Base-by-base conservation (phyloP, 2,329 filamentous ascomycete species). In the Colletotrichum sp. region DNA sequence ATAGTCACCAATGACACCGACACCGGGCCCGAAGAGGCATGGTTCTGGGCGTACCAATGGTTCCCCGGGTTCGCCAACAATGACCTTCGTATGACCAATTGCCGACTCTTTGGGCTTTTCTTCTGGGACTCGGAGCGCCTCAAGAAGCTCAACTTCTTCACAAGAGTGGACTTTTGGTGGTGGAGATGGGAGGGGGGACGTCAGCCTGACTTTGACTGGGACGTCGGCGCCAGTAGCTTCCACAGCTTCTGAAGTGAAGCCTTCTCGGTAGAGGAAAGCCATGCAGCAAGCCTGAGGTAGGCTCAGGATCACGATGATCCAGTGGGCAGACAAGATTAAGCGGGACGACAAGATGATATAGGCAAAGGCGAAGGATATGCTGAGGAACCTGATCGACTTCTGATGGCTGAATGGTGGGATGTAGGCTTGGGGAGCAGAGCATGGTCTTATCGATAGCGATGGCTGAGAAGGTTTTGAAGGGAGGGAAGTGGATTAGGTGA, bases 181-280 rank as follows among this genome's bases (percentile, higher is more conserved):
- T 72, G 69, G 72, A 63, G 72, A 11, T 74, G 68, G 72, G 72
- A 71, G 31, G 72, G 68, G 8, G 72, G 68, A 18, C 72, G 72
- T 6, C 72, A 74, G 31, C 68, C 68, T 6, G 72, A 74, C 31
- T 72, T 72, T 36, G 57, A 74, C 34, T 74, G 72, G 72, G 69
- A 67, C 24, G 15, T 67, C 3, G 72, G 36, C 16, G 57, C 63
- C 3, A 38, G 43, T 5, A 47, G 34, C 13, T 47, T 43, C 24
- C 57, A 54, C 18, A 33, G 55, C 11, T 72, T 55, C 15, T 58
- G 59, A 8, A 18, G 27, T 24, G n/a, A n/a, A 21, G n/a, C 3
- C 5, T 13, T 58, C 16, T 13, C 3, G 18, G 15, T 5, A 9
- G 54, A 31, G 15, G 54, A 38, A 18, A 38, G 11, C 33, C 31